phyloP scores from a whole-genome alignment of 192 early-diverging fungal species.

The Kappamyces sp. region DNA sequence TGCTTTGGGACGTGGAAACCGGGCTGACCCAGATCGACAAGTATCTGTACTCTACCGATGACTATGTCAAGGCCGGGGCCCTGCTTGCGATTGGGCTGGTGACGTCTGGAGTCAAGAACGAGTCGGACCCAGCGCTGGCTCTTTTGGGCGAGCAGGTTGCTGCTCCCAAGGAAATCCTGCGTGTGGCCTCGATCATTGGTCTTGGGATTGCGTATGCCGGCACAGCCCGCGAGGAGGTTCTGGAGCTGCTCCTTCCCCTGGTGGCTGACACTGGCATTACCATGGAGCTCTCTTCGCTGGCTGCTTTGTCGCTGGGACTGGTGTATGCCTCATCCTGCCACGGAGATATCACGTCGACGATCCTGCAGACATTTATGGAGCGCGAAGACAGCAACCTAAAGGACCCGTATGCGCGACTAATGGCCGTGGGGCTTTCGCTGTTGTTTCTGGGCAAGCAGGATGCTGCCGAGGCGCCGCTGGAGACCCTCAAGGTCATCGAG shows the following conservation, averaged over 20 bases:
- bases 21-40: constrained; percentile 91
- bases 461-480: constrained; percentile 80
- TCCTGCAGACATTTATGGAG: constrained; percentile 94
- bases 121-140: constrained; percentile 87
- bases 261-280: constrained; percentile 71
- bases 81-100: constrained; percentile 91
- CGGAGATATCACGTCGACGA: constrained; percentile 84
- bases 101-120: constrained; percentile 81
- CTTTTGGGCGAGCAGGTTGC: constrained; percentile 78
- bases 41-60: constrained; percentile 83
- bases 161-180: constrained; percentile 46
- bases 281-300: constrained; percentile 86
- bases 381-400: constrained; percentile 79
- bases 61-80: constrained; percentile 90
- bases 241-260: constrained; percentile 74
- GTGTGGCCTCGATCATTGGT: constrained; percentile 80
- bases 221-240: constrained; percentile 76
- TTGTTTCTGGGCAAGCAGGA: constrained; percentile 89
- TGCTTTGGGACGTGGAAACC: constrained; percentile 90
- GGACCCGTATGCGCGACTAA: constrained; percentile 83
- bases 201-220: constrained; percentile 95
- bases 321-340: constrained; percentile 88
- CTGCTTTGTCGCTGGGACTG: constrained; percentile 84
- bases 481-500: constrained; percentile 92
- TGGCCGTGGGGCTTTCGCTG: constrained; percentile 88